Evolutionary conservation across 352 stramenopile genomes (phyloP).

Genomic region (Blastocystis sp.): DNA sequence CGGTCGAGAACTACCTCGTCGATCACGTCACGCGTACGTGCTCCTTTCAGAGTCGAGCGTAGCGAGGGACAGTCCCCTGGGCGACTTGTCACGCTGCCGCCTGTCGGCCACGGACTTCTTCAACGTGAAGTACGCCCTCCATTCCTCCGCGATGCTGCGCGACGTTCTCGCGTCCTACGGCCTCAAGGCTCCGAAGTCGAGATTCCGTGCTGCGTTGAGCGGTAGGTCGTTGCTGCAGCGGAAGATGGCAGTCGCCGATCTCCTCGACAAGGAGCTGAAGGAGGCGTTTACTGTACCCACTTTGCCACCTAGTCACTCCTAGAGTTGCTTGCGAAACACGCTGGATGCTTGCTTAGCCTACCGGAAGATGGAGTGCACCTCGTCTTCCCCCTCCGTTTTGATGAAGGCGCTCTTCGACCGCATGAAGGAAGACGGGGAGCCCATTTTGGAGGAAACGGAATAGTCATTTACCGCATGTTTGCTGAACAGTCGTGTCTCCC

Average conservation of each 20-base stretch:
- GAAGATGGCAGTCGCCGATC: background rate
- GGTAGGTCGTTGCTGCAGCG: constrained; percentile 25
- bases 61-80: constrained; percentile 5
- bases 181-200: constrained; percentile 14
- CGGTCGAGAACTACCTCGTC: constrained; percentile 55
- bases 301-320: background rate
- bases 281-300: constrained; percentile 6
- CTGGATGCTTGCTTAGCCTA: constrained; percentile 3
- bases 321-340: background rate
- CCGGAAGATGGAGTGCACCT: background rate
- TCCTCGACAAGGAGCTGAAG: constrained; percentile 10
- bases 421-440: background rate
- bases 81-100: constrained; percentile 13
- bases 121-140: constrained; percentile 21
- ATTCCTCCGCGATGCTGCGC: background rate
- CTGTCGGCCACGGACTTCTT: constrained; percentile 48
- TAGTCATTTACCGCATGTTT: constrained; percentile 10
- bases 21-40: constrained; percentile 30
- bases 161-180: background rate
- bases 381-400: background rate
- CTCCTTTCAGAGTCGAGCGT: background rate
- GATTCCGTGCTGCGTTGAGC: background rate
- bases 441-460: constrained; percentile 64
- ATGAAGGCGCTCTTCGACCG: background rate
- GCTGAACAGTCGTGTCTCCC: too few relatives aligned